Conservation (phyloP, 306 rosid species). For the Begonia fuchsioides region DNA sequence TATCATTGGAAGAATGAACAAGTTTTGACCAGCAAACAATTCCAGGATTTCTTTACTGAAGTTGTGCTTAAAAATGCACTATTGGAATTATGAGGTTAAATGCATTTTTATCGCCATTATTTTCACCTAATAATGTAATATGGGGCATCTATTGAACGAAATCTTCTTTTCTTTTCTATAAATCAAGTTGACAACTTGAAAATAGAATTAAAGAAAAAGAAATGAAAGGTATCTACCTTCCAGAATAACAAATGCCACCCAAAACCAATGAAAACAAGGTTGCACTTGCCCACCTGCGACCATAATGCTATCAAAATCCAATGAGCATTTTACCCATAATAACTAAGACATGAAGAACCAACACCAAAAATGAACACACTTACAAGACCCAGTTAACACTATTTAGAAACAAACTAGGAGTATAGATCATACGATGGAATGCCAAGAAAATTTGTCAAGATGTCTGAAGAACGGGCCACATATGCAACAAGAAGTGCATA, state of each 20-base stretch:
- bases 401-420: slow-evolving; percentile 4
- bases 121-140: too few species aligned
- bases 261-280: slow-evolving; percentile 51
- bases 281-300: slow-evolving; percentile 81
- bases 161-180: too few species aligned
- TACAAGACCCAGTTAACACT: background rate
- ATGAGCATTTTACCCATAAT: slow-evolving; percentile 5
- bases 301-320: slow-evolving; percentile 35
- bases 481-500: slow-evolving; percentile 72
- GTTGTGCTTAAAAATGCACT: too few species aligned
- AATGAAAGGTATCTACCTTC: slow-evolving; percentile 43
- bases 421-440: slow-evolving; percentile 39
- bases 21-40: too few species aligned
- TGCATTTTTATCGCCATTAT: too few species aligned
- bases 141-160: too few species aligned
- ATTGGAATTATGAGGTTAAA: too few species aligned
- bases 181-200: background rate
- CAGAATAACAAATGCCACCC: slow-evolving; percentile 63
- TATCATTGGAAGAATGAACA: too few species aligned
- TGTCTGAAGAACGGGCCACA: slow-evolving; percentile 61
- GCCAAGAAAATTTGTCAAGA: slow-evolving; percentile 50
- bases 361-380: too few species aligned
- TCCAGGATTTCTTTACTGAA: too few species aligned
- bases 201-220: background rate
- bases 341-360: too few species aligned